Evolutionary conservation across 306 rosid species (phyloP), one percentile per base, ranked within the genome.

Genomic region (Castanea mollissima): DNA sequence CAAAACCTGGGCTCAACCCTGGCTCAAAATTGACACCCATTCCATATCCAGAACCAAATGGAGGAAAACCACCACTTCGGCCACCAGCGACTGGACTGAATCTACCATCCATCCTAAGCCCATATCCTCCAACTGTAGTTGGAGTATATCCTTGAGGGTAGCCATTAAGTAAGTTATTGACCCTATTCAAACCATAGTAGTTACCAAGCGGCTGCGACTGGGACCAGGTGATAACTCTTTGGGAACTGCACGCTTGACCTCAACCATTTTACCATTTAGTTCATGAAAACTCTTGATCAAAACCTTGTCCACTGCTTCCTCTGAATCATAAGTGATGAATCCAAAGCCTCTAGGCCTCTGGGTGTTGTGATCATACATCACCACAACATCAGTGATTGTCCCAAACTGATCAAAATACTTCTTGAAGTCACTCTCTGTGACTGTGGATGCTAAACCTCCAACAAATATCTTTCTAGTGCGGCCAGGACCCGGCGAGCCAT

Each of bases 341-440:
- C 99, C 99, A 76, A 95, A 95, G 10, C 99, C 99, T 83, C 99
- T 91, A 6, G 98, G 99, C 86, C 99, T 92, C 84, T 91, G 96
- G 68, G 99, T 96, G 85, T 90, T 91, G 87, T 96, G 99, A 90
- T 96, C 99, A 82, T 96, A 96, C 99, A 96, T 96, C 77, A 96
- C 99, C 59, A 96, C 99, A 80, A 96, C 99, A 89, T 96, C 99
- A 20, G 93, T 96, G 78, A 96, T 96, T 35, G 91, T 91, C 86
- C 99, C 99, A 78, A 96, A 96, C 89, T 93, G 98, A 74, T 96
- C 99, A 78, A 96, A 96, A 80, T 93, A 93, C 56, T 74, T 88
- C 90, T 91, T 96, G 89, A 96, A 96, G 79, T 96, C 99, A 73
- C 91, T 89, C 88, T 96, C 99, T 9, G 99, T 93, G 70, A 96